These are phyloP conservation scores for Drosera capensis DNA, from an alignment of 148 eudicot species.

Conservation along the genomic window DNA sequence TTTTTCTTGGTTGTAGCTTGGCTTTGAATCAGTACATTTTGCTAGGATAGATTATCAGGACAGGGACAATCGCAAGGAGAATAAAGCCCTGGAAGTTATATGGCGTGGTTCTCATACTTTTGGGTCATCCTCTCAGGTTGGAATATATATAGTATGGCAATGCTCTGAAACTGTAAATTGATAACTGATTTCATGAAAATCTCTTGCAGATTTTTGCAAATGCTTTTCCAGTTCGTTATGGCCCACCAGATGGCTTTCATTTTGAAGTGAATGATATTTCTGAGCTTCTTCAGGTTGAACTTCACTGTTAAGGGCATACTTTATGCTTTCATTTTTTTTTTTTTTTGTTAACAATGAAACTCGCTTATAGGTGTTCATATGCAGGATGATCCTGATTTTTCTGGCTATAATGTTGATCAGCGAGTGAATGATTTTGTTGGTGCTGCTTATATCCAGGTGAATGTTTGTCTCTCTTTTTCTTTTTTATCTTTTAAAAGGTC, in stretches of 20 bases:
- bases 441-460: constrained; percentile 59
- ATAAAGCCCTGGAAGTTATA: constrained; percentile 76
- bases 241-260: constrained; percentile 52
- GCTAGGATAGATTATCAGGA: constrained; percentile 93
- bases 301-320: constrained; percentile 2
- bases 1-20: constrained; percentile 33
- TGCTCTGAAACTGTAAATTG: neutral
- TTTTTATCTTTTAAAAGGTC: too few relatives aligned
- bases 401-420: constrained; percentile 51
- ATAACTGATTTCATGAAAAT: neutral
- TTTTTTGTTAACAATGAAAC: neutral
- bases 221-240: constrained; percentile 61
- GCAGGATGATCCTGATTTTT: constrained; percentile 60
- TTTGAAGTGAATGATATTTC: constrained; percentile 47
- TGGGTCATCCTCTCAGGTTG: constrained; percentile 81
- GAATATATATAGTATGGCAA: neutral
- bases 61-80: constrained; percentile 38
- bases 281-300: constrained; percentile 53
- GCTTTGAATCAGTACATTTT: constrained; percentile 87
- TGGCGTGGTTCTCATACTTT: constrained; percentile 88
- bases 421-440: constrained; percentile 57
- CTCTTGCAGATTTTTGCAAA: constrained; percentile 59
- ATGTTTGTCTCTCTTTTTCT: neutral
- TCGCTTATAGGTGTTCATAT: constrained; percentile 5
- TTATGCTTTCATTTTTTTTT: neutral